Evolutionary conservation across 1,284 basidiomycete genomes (phyloP).

Genomic region (Ustilago nuda): DNA sequence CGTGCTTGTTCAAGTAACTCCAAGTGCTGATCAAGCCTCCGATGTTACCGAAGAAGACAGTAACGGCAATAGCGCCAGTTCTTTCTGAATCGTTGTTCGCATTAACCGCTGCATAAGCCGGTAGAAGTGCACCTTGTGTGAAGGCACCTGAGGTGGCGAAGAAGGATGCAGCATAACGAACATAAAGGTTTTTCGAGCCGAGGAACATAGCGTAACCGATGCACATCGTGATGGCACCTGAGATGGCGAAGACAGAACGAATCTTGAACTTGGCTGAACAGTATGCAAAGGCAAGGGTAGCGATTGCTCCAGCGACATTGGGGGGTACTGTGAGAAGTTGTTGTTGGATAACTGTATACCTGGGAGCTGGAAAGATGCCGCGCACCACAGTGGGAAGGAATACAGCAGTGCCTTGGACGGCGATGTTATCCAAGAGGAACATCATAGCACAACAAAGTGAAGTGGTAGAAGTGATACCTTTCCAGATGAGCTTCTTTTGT

Average conservation of each 20-base stretch:
- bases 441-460: slow-evolving; percentile 60
- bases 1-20: slow-evolving; percentile 53
- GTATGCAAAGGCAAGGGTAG: slow-evolving; percentile 58
- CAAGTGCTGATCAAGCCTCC: slow-evolving; percentile 66
- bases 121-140: slow-evolving; percentile 60
- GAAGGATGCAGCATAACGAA: slow-evolving; percentile 64
- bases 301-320: slow-evolving; percentile 65
- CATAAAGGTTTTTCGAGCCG: slow-evolving; percentile 43
- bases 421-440: slow-evolving; percentile 70
- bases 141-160: slow-evolving; percentile 66
- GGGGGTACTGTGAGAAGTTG: slow-evolving; percentile 70
- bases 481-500: slow-evolving; percentile 39
- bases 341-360: slow-evolving; percentile 60
- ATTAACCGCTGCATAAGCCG: slow-evolving; percentile 59
- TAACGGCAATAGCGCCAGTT: slow-evolving; percentile 60
- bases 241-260: slow-evolving; percentile 60
- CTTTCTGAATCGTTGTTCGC: slow-evolving; percentile 63
- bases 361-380: slow-evolving; percentile 68
- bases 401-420: slow-evolving; percentile 60
- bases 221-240: slow-evolving; percentile 63
- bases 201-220: slow-evolving; percentile 66
- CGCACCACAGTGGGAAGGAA: slow-evolving; percentile 69
- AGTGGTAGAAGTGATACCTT: slow-evolving; percentile 49
- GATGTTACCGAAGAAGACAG: slow-evolving; percentile 64
- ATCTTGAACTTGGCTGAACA: slow-evolving; percentile 65